Base-by-base conservation (phyloP, 352 stramenopile genomes). In the Pythium monospermum region DNA sequence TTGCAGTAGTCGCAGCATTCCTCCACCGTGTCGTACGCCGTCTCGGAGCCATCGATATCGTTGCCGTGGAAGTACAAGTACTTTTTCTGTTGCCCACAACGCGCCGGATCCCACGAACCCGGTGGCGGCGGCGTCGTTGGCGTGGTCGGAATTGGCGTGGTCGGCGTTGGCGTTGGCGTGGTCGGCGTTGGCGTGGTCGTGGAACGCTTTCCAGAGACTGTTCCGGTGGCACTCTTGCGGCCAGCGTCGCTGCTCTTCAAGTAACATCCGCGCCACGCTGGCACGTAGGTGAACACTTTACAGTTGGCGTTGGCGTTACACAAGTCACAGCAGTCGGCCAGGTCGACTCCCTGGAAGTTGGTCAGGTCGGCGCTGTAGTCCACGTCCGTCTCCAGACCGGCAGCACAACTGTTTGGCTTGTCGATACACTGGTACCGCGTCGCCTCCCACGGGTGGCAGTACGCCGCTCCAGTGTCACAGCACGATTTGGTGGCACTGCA, bases 1-100 rank as follows among this genome's bases (percentile, higher is more conserved):
- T 38, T 27, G 37, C 53, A 60, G 36, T 54, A 42, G 31, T 60
- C 44, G 37, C 53, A 60, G 53, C 53, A 60, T 37, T 53, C 53
- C 12, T 50, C 53, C 33, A 54, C 19, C 21, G 53, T 60, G 7
- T 53, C 53, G 6, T 49, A 49, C 2, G 45, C 37, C 30, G 49
- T 51, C 48, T 55, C 46, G 18, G 47, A 33, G 31, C 26, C 46
- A 6, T 28, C 25, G 23, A 61, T 33, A 22, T 61, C 54, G 40
- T 56, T 48, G 40, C 54, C 46, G 40, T 56, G 40, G 54, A 30
- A 61, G 46, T 37, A 55, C 8, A 61, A 36, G 28, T 52, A 49
- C 21, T 28, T 27, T 23, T 36, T 36, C 18, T 46, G 53, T 16
- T n/a, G 18, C 2, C 42, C 45, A 23, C 53, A 61, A 30, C 39